phyloP scores from a whole-genome alignment of 495 filamentous ascomycete species.

The Barbatosphaeria neglecta region DNA sequence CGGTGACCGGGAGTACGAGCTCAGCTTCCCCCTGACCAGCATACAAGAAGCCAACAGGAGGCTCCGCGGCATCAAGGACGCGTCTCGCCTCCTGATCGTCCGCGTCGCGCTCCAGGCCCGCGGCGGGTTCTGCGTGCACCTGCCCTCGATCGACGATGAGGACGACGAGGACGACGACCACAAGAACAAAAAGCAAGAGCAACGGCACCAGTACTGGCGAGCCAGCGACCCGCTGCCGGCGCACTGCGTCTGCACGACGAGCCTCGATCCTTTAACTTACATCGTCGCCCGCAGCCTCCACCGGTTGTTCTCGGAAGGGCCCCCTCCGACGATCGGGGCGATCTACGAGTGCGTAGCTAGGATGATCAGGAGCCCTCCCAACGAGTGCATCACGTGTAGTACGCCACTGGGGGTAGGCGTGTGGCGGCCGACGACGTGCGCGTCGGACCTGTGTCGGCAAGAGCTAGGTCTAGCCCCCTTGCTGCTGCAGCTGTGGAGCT shows the following conservation, averaged over 20 bases:
- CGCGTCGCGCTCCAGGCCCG: not conserved
- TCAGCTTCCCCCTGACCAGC: constrained; percentile 9
- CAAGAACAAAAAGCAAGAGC: no score
- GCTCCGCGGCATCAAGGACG: constrained; percentile 3
- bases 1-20: constrained; percentile 8
- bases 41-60: constrained; percentile 5
- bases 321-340: not conserved
- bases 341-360: constrained; percentile 3
- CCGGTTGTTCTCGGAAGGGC: constrained; percentile 4
- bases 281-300: constrained; percentile 5
- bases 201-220: not conserved
- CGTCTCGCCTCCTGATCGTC: not conserved
- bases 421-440: constrained; percentile 11
- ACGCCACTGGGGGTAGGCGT: constrained; percentile 1
- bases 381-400: constrained; percentile 15
- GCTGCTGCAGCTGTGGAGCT: not conserved
- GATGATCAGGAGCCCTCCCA: constrained; percentile 1
- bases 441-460: not conserved
- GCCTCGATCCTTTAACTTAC: constrained; percentile 8
- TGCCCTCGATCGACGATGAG: constrained; percentile 3
- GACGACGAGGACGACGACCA: no score
- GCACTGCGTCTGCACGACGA: constrained; percentile 1
- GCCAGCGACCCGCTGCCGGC: not conserved
- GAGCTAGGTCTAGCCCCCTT: constrained; percentile 6
- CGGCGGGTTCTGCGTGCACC: constrained; percentile 13